A percentile compares a stretch with the other conserved stretches of the same genome.
Evolutionary conservation across 2,329 filamentous ascomycete species (phyloP).

Genomic region (Pseudophaeomoniella oleicola): DNA sequence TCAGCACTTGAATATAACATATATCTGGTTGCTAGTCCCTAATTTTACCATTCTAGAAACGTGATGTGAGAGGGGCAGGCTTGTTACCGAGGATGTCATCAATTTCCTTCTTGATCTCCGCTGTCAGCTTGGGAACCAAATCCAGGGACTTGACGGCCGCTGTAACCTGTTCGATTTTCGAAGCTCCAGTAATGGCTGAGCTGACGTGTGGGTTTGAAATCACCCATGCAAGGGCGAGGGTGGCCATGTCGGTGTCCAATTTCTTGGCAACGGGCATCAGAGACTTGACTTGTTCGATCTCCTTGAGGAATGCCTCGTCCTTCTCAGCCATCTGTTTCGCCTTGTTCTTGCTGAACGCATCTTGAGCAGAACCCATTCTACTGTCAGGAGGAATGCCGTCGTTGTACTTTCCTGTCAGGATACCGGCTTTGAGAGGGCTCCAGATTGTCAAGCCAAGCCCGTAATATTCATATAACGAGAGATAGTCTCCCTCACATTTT

Average conservation of each 20-base stretch:
- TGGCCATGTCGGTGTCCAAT: slow-evolving; percentile 44
- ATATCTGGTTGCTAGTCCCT: too few relatives aligned
- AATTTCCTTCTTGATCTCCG: slow-evolving; percentile 32
- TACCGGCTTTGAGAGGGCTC: slow-evolving; percentile 45
- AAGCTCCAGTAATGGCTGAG: slow-evolving; percentile 25
- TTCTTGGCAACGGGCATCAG: slow-evolving; percentile 45
- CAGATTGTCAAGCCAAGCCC: slow-evolving; percentile 51
- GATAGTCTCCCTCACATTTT: slow-evolving; percentile 49
- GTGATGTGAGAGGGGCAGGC: slow-evolving; percentile 7
- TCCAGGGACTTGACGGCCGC: slow-evolving; percentile 28
- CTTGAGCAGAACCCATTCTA: slow-evolving; percentile 41
- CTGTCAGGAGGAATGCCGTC: slow-evolving; percentile 45
- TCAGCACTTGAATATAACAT: too few relatives aligned
- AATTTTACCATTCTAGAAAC: too few relatives aligned
- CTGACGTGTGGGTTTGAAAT: slow-evolving; percentile 43
- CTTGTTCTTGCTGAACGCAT: slow-evolving; percentile 39
- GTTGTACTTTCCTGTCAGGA: slow-evolving; percentile 56
- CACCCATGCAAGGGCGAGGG: slow-evolving; percentile 45
- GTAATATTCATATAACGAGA: slow-evolving; percentile 44
- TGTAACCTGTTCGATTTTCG: slow-evolving; percentile 23
- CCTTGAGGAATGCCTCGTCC: slow-evolving; percentile 22
- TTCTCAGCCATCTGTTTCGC: slow-evolving; percentile 23
- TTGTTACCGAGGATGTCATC: slow-evolving; percentile 21
- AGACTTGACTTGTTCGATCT: slow-evolving; percentile 45
- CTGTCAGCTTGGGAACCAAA: slow-evolving; percentile 27